phyloP scores from a whole-genome alignment of 164 flowering plant genomes.

The Berberis vulgaris region DNA sequence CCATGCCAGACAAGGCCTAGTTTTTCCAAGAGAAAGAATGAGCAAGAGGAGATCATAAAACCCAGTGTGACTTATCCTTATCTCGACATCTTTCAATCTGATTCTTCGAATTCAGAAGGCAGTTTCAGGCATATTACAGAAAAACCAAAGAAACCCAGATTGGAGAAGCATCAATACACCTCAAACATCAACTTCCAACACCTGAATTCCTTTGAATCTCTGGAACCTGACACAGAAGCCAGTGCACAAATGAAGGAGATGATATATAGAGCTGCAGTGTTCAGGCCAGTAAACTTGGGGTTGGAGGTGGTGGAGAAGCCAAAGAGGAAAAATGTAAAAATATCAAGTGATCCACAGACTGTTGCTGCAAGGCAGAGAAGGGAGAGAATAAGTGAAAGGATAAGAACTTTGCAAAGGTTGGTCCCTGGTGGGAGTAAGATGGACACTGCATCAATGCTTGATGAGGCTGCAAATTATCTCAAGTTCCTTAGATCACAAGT shows the following conservation, averaged over 20 bases:
- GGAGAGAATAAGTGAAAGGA: constrained; percentile 86
- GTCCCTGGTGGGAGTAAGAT: constrained; percentile 96
- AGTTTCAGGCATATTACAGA: constrained; percentile 35
- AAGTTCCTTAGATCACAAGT: constrained; percentile 84
- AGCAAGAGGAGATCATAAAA: neutral
- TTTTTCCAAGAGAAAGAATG: constrained; percentile 12
- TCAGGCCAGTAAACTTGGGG: constrained; percentile 74
- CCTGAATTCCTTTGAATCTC: constrained; percentile 26
- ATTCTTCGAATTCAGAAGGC: constrained; percentile 19
- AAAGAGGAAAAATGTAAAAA: constrained; percentile 77
- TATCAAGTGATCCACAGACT: constrained; percentile 91
- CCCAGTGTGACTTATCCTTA: constrained; percentile 2
- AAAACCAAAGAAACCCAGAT: constrained; percentile 39
- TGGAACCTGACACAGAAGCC: constrained; percentile 73
- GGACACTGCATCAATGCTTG: constrained; percentile 99
- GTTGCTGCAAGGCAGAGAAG: constrained; percentile 95
- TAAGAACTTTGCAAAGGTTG: constrained; percentile 75
- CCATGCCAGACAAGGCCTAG: constrained; percentile 9
- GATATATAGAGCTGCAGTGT: constrained; percentile 82
- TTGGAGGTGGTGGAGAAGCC: constrained; percentile 68
- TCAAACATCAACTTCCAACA: constrained; percentile 69
- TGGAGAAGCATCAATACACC: constrained; percentile 34
- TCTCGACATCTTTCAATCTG: constrained; percentile 19
- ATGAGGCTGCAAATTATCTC: constrained; percentile 95
- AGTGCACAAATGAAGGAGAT: constrained; percentile 91